These are phyloP conservation scores for Salix arbutifolia DNA, from an alignment of 345 rosid species.

Conservation along the genomic window DNA sequence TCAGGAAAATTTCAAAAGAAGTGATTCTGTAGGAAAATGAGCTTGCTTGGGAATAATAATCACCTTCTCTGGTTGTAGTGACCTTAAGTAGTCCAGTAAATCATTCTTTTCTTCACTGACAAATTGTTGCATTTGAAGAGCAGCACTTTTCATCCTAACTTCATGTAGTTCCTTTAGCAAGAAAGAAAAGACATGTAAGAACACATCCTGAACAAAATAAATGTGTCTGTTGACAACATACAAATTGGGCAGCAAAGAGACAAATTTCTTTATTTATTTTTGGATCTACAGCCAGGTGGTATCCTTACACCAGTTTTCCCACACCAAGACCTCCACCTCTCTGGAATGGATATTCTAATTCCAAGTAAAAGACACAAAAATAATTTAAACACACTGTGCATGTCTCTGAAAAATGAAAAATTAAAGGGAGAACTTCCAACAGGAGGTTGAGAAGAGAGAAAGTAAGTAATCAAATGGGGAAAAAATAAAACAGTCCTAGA, in stretches of 20 bases:
- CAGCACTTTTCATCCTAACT: slow-evolving; percentile 76
- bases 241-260: not conserved
- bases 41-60: not conserved
- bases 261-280: not conserved
- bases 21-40: slow-evolving; percentile 3
- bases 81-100: slow-evolving; percentile 87
- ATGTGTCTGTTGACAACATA: not conserved
- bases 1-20: not conserved
- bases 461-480: not conserved
- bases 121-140: slow-evolving; percentile 97
- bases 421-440: not conserved
- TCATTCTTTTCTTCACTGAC: slow-evolving; percentile 99
- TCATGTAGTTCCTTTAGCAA: slow-evolving; percentile 70
- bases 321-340: not conserved
- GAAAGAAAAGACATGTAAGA: slow-evolving; percentile 11
- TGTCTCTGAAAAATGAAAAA: not conserved
- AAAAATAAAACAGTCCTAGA: not conserved
- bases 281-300: not conserved
- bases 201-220: not conserved
- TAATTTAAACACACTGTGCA: not conserved
- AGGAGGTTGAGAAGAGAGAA: not conserved
- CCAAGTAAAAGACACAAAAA: not conserved
- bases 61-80: slow-evolving; percentile 94
- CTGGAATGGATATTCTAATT: not conserved
- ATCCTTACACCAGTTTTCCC: not conserved